Evolutionary conservation across 179 eudicot species (phyloP).

Genomic region (Heliamphora pulchella): DNA sequence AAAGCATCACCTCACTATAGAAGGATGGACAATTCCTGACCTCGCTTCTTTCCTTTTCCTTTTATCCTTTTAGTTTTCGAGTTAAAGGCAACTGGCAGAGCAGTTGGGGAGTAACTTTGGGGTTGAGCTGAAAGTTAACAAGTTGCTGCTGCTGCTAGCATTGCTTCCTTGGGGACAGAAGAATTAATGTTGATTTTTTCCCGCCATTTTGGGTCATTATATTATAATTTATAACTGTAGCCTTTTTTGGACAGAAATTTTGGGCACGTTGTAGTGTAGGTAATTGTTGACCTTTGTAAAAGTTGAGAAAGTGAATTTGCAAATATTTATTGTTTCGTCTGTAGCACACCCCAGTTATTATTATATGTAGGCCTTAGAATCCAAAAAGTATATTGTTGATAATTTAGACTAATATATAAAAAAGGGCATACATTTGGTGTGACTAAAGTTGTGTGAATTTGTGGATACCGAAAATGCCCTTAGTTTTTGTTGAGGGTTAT

Average conservation of each 20-base stretch:
- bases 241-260: conserved; percentile 18
- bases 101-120: conserved; percentile 9
- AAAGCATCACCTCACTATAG: conserved; percentile 19
- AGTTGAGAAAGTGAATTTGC: conserved; percentile 16
- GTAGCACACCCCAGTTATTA: too few relatives aligned
- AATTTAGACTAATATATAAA: too few relatives aligned
- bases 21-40: conserved; percentile 15
- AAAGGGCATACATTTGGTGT: too few relatives aligned
- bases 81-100: conserved; percentile 21
- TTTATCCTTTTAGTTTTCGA: neutral
- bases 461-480: too few relatives aligned
- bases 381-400: too few relatives aligned
- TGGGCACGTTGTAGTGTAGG: conserved; percentile 11
- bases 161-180: conserved; percentile 13
- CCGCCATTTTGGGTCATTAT: conserved; percentile 11
- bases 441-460: too few relatives aligned
- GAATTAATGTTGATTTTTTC: conserved; percentile 6
- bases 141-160: conserved; percentile 15
- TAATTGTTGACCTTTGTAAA: conserved; percentile 11
- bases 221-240: neutral
- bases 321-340: neutral
- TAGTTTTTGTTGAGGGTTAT: too few relatives aligned
- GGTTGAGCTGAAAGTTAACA: conserved; percentile 17
- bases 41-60: conserved; percentile 2
- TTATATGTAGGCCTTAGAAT: too few relatives aligned